Conservation (phyloP, 768 basidiomycete species). For the Amanita fuliginea region DNA sequence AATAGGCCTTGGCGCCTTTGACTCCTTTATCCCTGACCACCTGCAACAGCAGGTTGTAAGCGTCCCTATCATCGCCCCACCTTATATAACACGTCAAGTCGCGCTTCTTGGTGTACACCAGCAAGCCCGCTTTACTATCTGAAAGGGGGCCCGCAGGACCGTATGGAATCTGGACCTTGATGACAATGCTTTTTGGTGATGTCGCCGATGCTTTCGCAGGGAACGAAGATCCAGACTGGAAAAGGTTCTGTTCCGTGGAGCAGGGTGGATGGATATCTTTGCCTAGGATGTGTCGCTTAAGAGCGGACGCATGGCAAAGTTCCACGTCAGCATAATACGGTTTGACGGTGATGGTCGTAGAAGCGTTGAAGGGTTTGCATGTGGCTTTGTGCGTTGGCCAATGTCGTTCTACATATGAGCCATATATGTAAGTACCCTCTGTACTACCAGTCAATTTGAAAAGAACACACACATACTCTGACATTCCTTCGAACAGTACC, state of each 20-base stretch:
- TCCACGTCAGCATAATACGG: constrained; percentile 23
- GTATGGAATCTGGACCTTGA: constrained; percentile 45
- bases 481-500: constrained; percentile 45
- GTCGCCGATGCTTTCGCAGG: constrained; percentile 9
- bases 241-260: constrained; percentile 11
- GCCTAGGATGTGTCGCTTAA: constrained; percentile 17
- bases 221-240: constrained; percentile 13
- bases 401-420: constrained; percentile 34
- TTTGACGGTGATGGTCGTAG: constrained; percentile 34
- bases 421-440: too few relatives aligned
- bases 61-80: constrained; percentile 18
- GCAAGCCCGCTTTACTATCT: constrained; percentile 15
- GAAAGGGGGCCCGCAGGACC: constrained; percentile 5
- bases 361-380: constrained; percentile 33
- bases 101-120: constrained; percentile 43
- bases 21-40: too few relatives aligned
- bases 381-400: constrained; percentile 38
- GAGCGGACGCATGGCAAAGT: too few relatives aligned
- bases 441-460: too few relatives aligned
- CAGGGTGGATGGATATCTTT: constrained; percentile 16
- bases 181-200: constrained; percentile 28
- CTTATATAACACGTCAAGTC: constrained; percentile 37
- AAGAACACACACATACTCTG: constrained; percentile 26
- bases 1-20: too few relatives aligned
- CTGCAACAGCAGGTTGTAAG: constrained; percentile 28